phyloP scores from a whole-genome alignment of 75 land plant genomes.

The Picea sitchensis region DNA sequence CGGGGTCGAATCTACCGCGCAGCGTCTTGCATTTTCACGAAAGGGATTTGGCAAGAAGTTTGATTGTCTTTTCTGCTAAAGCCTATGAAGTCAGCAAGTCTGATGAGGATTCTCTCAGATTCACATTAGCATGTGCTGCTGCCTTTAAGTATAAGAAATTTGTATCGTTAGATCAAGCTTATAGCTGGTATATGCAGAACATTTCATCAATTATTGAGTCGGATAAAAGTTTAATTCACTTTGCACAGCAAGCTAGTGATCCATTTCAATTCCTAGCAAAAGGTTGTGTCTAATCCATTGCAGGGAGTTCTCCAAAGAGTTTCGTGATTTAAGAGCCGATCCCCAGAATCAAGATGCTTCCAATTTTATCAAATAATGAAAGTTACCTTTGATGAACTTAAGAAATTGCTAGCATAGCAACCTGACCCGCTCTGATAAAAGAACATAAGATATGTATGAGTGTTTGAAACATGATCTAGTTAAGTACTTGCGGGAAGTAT shows the following conservation, averaged over 20 bases:
- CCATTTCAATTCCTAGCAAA: conserved; percentile 1
- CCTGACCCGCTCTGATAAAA: too few species aligned
- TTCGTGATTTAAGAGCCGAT: neutral
- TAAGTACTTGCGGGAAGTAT: neutral
- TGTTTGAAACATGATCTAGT: conserved; percentile 1
- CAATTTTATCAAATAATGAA: conserved; percentile 29
- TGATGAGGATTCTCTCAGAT: neutral
- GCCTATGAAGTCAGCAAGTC: neutral
- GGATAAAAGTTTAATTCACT: neutral
- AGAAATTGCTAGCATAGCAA: conserved; percentile 6
- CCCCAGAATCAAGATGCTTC: conserved; percentile 30
- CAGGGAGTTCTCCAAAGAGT: neutral
- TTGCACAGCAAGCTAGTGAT: neutral
- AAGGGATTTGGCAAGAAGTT: too few species aligned
- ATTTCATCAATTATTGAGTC: neutral
- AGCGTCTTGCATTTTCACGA: conserved; percentile 14
- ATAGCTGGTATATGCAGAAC: neutral
- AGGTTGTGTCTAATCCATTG: neutral
- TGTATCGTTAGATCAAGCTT: neutral
- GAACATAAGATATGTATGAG: neutral
- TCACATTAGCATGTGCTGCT: neutral
- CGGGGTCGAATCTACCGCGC: conserved; percentile 10
- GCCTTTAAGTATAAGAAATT: conserved; percentile 4
- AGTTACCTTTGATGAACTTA: conserved; percentile 9
- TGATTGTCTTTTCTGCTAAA: neutral